A percentile compares a stretch with the other conserved stretches of the same genome.
Conservation (phyloP, 495 filamentous ascomycete genomes). For the Apiosordaria backusii region DNA sequence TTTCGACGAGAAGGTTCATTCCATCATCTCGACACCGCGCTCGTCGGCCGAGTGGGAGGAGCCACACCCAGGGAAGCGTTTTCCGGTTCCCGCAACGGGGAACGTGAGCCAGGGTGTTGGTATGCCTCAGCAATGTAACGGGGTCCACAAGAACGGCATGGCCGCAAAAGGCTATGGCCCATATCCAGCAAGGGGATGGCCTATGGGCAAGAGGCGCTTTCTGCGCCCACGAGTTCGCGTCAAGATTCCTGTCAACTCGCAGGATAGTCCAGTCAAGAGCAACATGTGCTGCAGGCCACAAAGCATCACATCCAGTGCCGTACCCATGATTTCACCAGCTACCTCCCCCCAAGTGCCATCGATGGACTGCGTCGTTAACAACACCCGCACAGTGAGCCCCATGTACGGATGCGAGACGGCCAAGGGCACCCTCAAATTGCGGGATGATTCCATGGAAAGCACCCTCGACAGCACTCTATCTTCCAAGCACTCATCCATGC, state of each 20-base stretch:
- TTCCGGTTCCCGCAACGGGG: constrained; percentile 32
- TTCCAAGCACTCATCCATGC: constrained; percentile 2
- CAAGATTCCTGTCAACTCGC: constrained; percentile 37
- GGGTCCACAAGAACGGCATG: constrained; percentile 45
- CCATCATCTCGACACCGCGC: constrained; percentile 20
- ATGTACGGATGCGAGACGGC: constrained; percentile 4
- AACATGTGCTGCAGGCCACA: constrained; percentile 19
- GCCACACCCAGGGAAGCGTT: constrained; percentile 44
- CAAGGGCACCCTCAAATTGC: neutral
- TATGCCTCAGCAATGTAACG: constrained; percentile 29
- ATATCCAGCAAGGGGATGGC: constrained; percentile 23
- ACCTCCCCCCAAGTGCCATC: neutral
- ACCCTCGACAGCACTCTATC: neutral
- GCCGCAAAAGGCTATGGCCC: constrained; percentile 48
- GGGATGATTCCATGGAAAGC: neutral
- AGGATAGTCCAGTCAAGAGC: constrained; percentile 25
- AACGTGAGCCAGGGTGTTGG: constrained; percentile 31
- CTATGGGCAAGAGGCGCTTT: constrained; percentile 25
- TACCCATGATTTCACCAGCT: constrained; percentile 16
- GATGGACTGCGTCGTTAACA: neutral
- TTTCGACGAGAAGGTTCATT: constrained; percentile 13
- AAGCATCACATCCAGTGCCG: constrained; percentile 16
- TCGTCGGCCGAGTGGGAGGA: constrained; percentile 41
- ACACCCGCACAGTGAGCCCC: neutral
- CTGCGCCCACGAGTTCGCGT: constrained; percentile 30